Percentiles rank a stretch among this genome's conserved stretches.
phyloP scores from a whole-genome alignment of 129 eudicot genomes.

The Apium graveolens region DNA sequence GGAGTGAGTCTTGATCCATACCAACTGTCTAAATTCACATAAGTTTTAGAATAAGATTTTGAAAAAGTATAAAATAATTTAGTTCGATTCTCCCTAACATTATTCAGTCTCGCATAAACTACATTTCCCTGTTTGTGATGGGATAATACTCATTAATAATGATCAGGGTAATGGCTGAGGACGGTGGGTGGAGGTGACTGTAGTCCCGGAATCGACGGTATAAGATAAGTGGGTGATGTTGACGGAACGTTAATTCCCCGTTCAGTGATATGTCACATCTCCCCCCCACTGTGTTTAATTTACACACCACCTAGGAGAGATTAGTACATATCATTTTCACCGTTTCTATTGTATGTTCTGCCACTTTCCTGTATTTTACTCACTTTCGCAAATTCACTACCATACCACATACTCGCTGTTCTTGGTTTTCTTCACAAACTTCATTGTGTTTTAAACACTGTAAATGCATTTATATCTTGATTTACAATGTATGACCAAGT shows the following conservation, averaged over 20 bases:
- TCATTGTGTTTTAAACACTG: not conserved
- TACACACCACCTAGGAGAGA: not conserved
- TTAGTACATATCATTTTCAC: not conserved
- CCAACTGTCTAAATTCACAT: too few species aligned
- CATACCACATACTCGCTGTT: not conserved
- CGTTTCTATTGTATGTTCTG: not conserved
- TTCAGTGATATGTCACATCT: constrained; percentile 6
- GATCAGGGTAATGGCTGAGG: not conserved
- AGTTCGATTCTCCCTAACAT: too few species aligned
- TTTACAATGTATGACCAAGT: too few species aligned
- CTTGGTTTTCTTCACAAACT: not conserved
- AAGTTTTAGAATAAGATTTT: too few species aligned
- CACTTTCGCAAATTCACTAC: not conserved
- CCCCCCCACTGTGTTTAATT: not conserved
- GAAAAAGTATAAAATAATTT: too few species aligned
- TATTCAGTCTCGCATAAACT: too few species aligned
- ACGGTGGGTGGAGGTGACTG: not conserved
- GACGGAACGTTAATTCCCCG: not conserved
- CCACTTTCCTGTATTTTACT: not conserved
- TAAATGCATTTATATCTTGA: too few species aligned
- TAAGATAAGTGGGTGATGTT: not conserved
- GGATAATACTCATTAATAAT: not conserved
- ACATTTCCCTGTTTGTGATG: too few species aligned
- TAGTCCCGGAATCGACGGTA: constrained; percentile 3
- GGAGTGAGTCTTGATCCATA: too few species aligned